phyloP scores from a whole-genome alignment of 306 rosid genomes.

The Rosa rugosa region DNA sequence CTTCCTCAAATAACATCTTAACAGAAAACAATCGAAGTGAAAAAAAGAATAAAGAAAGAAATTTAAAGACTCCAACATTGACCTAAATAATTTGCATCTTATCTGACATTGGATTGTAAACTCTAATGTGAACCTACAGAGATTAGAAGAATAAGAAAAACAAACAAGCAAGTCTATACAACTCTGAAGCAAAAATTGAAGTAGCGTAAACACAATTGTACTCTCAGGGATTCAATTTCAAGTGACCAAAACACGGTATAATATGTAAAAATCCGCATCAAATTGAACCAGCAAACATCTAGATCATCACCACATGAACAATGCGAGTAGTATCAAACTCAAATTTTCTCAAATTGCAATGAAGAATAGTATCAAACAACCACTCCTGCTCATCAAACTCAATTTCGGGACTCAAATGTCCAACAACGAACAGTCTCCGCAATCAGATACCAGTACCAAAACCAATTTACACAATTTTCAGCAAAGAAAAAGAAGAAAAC shows the following conservation, averaged over 20 bases:
- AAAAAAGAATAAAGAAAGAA: too few species aligned
- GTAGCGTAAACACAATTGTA: background rate
- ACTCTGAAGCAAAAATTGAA: background rate
- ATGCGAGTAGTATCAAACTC: background rate
- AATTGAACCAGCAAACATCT: background rate
- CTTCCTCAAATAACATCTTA: background rate
- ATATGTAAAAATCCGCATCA: background rate
- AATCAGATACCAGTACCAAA: background rate
- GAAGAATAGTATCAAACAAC: background rate
- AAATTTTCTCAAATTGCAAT: background rate
- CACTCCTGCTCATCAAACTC: background rate
- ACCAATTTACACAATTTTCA: background rate
- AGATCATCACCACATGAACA: background rate
- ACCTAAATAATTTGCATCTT: background rate
- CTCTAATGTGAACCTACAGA: background rate
- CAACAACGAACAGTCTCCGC: too few species aligned
- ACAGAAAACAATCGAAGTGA: background rate
- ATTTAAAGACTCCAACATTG: too few species aligned
- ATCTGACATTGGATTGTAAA: background rate
- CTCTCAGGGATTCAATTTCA: background rate
- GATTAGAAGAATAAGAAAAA: too few species aligned
- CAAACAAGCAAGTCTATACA: background rate
- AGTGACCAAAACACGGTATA: background rate
- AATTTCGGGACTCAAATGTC: background rate
- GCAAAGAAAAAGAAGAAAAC: background rate